A percentile compares a stretch with the other conserved stretches of the same genome.
These are phyloP conservation scores for Dioscorea alata DNA, from an alignment of 106 monocot species.

Conservation along the genomic window DNA sequence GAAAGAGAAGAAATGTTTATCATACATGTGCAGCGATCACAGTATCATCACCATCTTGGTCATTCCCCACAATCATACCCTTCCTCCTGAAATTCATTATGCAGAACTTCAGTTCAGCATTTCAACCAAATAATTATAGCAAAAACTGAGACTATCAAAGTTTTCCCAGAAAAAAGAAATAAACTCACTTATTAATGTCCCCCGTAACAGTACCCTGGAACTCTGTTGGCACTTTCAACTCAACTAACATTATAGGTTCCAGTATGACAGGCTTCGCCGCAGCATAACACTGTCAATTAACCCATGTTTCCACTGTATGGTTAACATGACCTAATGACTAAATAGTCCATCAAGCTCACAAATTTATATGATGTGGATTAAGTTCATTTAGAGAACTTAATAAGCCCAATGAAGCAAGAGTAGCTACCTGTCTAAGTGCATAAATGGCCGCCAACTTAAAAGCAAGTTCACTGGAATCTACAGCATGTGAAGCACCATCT, in stretches of 20 bases:
- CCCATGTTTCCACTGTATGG: constrained; percentile 30
- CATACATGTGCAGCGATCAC: constrained; percentile 85
- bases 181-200: constrained; percentile 90
- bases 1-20: neutral
- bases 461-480: constrained; percentile 98
- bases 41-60: constrained; percentile 95
- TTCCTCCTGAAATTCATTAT: constrained; percentile 65
- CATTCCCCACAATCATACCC: constrained; percentile 94
- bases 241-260: constrained; percentile 96
- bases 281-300: constrained; percentile 65
- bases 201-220: constrained; percentile 98
- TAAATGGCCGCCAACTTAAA: constrained; percentile 95
- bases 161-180: constrained; percentile 11
- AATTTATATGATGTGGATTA: neutral
- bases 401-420: neutral
- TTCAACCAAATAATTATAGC: constrained; percentile 39
- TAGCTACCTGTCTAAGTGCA: constrained; percentile 90
- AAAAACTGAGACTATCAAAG: neutral
- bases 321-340: neutral
- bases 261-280: constrained; percentile 86
- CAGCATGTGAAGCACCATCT: constrained; percentile 89
- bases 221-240: constrained; percentile 90
- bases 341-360: neutral
- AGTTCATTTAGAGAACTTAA: neutral
- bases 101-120: neutral